Conservation (phyloP, 176 grass and related monocot species). For the Musa beccarii region DNA sequence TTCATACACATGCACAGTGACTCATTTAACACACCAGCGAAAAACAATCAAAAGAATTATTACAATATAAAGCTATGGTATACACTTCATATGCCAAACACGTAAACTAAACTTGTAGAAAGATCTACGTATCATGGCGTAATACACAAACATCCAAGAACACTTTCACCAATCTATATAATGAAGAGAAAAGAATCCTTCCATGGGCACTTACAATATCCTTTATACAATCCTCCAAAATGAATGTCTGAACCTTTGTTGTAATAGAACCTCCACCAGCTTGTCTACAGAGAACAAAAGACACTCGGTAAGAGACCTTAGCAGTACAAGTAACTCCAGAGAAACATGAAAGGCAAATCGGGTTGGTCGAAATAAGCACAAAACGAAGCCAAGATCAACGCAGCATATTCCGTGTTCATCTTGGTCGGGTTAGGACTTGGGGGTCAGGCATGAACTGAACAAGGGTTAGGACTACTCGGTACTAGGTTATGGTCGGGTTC, state of each 20-base stretch:
- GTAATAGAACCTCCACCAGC: slow-evolving; percentile 70
- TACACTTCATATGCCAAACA: too few relatives aligned
- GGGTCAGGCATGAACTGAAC: too few relatives aligned
- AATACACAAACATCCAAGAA: not conserved
- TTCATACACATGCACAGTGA: too few relatives aligned
- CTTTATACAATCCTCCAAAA: slow-evolving; percentile 44
- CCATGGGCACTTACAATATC: slow-evolving; percentile 35
- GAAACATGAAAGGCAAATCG: not conserved
- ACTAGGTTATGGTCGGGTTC: too few relatives aligned
- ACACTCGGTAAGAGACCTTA: not conserved
- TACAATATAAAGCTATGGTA: not conserved
- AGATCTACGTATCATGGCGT: not conserved
- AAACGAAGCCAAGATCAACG: too few relatives aligned
- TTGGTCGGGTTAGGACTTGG: too few relatives aligned
- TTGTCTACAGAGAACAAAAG: slow-evolving; percentile 36
- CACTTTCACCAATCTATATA: not conserved
- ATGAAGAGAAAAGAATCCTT: not conserved
- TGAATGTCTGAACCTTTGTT: slow-evolving; percentile 46
- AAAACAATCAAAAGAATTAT: not conserved
- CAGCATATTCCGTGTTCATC: too few relatives aligned
- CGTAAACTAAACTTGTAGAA: too few relatives aligned
- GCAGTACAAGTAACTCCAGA: not conserved
- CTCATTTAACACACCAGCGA: not conserved
- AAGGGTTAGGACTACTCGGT: too few relatives aligned
- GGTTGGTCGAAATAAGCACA: not conserved